These are phyloP conservation scores for Lepiota subincarnata DNA, from an alignment of 768 basidiomycete genomes.

Conservation along the genomic window DNA sequence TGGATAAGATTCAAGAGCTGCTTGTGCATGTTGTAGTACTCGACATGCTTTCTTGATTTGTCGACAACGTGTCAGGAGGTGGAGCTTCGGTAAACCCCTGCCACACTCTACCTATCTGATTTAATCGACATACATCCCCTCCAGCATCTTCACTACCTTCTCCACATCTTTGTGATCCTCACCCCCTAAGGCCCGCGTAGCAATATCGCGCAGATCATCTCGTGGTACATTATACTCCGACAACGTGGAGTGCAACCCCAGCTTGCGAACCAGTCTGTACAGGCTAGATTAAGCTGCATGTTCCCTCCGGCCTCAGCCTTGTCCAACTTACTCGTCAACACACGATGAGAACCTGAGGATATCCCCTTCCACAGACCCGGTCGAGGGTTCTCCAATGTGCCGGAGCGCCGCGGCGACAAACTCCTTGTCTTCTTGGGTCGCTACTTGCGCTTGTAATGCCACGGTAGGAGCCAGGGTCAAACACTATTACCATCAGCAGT, in stretches of 20 bases:
- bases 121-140: slow-evolving; percentile 33
- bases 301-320: neutral
- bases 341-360: slow-evolving; percentile 45
- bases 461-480: slow-evolving; percentile 67
- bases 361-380: slow-evolving; percentile 63
- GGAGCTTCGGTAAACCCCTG: no score
- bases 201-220: slow-evolving; percentile 50
- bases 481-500: slow-evolving; percentile 40
- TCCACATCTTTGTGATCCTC: slow-evolving; percentile 34
- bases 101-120: no score
- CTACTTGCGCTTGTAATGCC: slow-evolving; percentile 51
- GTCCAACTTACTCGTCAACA: slow-evolving; percentile 47
- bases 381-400: slow-evolving; percentile 56
- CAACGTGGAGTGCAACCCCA: slow-evolving; percentile 58
- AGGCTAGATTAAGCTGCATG: neutral
- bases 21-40: neutral
- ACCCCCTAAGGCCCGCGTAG: slow-evolving; percentile 41
- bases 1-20: neutral
- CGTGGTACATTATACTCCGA: slow-evolving; percentile 61
- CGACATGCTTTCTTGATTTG: slow-evolving; percentile 3
- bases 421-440: slow-evolving; percentile 59
- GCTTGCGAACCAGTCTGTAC: slow-evolving; percentile 50
- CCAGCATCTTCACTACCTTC: slow-evolving; percentile 46
- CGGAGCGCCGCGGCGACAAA: slow-evolving; percentile 52
- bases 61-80: no score